Evolutionary conservation across 495 filamentous ascomycete genomes (phyloP).

Genomic region (Parmelia sp.): DNA sequence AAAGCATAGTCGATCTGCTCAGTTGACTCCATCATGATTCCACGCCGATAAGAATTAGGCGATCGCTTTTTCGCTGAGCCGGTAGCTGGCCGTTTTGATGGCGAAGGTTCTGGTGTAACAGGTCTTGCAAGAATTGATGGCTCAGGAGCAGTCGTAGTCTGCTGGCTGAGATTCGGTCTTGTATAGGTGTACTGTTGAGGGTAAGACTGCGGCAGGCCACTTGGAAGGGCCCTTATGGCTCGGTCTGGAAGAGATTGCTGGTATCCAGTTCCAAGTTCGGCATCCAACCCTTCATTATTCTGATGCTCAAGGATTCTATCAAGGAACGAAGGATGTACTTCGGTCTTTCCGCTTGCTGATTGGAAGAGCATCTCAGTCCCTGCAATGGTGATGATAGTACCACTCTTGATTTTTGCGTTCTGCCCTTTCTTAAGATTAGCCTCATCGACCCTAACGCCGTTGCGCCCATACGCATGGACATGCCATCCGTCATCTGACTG

Average conservation of each 20-base stretch:
- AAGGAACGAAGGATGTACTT: slow-evolving; percentile 53
- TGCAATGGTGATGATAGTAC: slow-evolving; percentile 82
- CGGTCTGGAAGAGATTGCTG: slow-evolving; percentile 35
- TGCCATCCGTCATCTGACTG: slow-evolving; percentile 64
- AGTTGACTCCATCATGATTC: slow-evolving; percentile 64
- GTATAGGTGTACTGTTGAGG: slow-evolving; percentile 29
- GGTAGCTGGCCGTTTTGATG: slow-evolving; percentile 19
- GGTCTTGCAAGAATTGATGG: slow-evolving; percentile 60
- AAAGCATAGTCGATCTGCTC: slow-evolving; percentile 80
- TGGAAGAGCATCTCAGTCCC: slow-evolving; percentile 98
- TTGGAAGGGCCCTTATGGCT: slow-evolving; percentile 9
- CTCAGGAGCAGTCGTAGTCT: slow-evolving; percentile 59
- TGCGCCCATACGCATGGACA: slow-evolving; percentile 79
- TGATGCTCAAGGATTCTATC: slow-evolving; percentile 35
- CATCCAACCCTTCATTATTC: slow-evolving; percentile 33
- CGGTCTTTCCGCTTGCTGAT: slow-evolving; percentile 57
- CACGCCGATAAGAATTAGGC: slow-evolving; percentile 51
- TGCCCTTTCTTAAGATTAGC: slow-evolving; percentile 56
- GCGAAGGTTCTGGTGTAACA: slow-evolving; percentile 47
- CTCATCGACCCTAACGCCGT: slow-evolving; percentile 79
- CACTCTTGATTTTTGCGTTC: slow-evolving; percentile 62
- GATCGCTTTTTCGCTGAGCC: slow-evolving; percentile 48
- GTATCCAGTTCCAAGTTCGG: slow-evolving; percentile 39
- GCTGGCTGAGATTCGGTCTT: slow-evolving; percentile 30
- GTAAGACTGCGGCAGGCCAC: slow-evolving; percentile 21